These are phyloP conservation scores for Amniculicola lignicola DNA, from an alignment of 495 filamentous ascomycete genomes.

Conservation along the genomic window DNA sequence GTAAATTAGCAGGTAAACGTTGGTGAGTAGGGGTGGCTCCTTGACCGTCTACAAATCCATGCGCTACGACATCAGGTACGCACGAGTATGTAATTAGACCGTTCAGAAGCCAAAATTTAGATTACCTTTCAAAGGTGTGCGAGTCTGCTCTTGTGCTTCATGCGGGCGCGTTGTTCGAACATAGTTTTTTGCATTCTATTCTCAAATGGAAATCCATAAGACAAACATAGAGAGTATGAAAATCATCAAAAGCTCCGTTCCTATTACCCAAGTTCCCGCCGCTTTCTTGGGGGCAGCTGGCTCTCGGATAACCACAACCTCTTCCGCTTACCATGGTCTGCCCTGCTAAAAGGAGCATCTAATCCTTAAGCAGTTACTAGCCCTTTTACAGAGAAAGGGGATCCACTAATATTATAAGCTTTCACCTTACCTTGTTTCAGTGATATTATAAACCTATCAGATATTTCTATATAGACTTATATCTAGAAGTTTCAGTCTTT, in stretches of 20 bases:
- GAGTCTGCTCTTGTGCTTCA: background rate
- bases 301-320: background rate
- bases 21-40: no score
- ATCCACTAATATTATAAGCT: conserved; percentile 19
- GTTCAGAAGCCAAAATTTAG: background rate
- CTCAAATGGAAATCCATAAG: background rate
- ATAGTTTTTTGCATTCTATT: background rate
- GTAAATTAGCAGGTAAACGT: no score
- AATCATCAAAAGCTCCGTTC: background rate
- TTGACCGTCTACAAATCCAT: no score
- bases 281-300: background rate
- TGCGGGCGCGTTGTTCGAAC: no score
- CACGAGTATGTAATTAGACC: no score
- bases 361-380: conserved; percentile 7
- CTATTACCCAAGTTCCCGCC: background rate
- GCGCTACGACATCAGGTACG: no score
- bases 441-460: conserved; percentile 10
- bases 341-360: conserved; percentile 5
- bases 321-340: conserved; percentile 14
- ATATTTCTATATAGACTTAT: conserved; percentile 1
- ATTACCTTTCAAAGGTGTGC: background rate
- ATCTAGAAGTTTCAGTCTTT: conserved; percentile 17
- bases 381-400: conserved; percentile 10
- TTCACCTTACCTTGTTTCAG: conserved; percentile 7
- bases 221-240: background rate